These are phyloP conservation scores for Apiosordaria backusii DNA, from an alignment of 495 filamentous ascomycete species.

Conservation along the genomic window DNA sequence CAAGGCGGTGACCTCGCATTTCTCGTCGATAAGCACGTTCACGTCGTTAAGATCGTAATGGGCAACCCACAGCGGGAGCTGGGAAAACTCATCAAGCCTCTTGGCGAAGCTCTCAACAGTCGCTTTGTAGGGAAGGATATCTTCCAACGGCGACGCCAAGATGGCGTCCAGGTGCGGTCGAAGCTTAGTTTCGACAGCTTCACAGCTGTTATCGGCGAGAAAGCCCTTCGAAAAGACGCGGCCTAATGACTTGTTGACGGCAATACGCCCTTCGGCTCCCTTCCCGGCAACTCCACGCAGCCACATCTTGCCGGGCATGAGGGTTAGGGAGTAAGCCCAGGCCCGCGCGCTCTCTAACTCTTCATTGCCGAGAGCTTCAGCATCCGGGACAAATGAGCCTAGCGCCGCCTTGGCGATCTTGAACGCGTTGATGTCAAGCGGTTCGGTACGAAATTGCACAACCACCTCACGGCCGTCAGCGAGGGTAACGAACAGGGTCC, in stretches of 20 bases:
- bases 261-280: constrained; percentile 10
- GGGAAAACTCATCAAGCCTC: constrained; percentile 5
- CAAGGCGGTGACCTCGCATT: neutral
- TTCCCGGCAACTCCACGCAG: constrained; percentile 1
- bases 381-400: neutral
- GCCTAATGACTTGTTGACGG: constrained; percentile 15
- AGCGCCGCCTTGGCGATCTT: neutral
- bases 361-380: neutral
- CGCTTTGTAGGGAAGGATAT: constrained; percentile 7
- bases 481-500: neutral
- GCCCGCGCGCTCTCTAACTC: neutral
- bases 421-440: neutral
- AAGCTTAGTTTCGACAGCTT: constrained; percentile 5
- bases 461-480: neutral
- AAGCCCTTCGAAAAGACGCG: constrained; percentile 10
- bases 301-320: neutral
- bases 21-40: neutral
- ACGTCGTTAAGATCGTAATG: constrained; percentile 6
- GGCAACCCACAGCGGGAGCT: constrained; percentile 12
- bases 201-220: constrained; percentile 3
- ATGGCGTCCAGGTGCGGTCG: constrained; percentile 10
- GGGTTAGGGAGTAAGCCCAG: neutral
- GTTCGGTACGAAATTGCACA: neutral
- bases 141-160: constrained; percentile 4
- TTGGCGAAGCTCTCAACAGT: neutral